Evolutionary conservation across 1,284 basidiomycete genomes (phyloP), one percentile per base, ranked within the genome.

Genomic region (Trichosporon inkin): DNA sequence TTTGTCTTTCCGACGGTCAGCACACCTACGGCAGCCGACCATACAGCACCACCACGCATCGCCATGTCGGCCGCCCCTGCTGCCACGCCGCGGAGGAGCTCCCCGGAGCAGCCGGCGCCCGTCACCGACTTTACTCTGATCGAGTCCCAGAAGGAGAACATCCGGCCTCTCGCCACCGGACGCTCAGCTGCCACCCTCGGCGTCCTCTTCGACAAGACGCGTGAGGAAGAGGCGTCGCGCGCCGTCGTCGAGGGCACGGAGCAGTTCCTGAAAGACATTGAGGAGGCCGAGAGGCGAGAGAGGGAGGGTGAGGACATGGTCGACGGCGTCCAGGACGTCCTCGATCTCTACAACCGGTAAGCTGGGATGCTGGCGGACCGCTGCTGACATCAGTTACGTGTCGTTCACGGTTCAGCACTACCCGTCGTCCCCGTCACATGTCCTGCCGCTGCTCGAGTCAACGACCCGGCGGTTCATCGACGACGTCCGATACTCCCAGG

Each of bases 401-500:
- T 61, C 68, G 0, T 78, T 78, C 62, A 72, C 71, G 7, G 68
- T 73, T 80, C 86, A 78, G 74, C 85, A 67, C 83, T 82, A 70
- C 82, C 86, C 69, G 1, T 79, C 80, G 4, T 87, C 88, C 1
- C 80, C 87, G n/a, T 77, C 84, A 5, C 84, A 86, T 58, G 78
- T 91, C 4, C 80, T 93, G 0, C 88, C 90, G 32, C 80, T 85
- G 0, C 81, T 94, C 13, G 89, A 92, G 67, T 84, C 86, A 64
- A 85, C 86, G 0, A 90, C 88, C 0, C 80, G 87, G 20, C 83
- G 85, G 55, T 95, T 97, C 74, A 85, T 88, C 62, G 83, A 85
- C 24, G 90, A 94, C 69, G 80, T 83, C 35, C 80, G 86, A 28
- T 98, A 95, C 79, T 85, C 85, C 69, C 86, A 87, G 64, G 94